These are phyloP conservation scores for Aquilaria yunnanensis DNA, from an alignment of 345 rosid genomes.

Conservation along the genomic window DNA sequence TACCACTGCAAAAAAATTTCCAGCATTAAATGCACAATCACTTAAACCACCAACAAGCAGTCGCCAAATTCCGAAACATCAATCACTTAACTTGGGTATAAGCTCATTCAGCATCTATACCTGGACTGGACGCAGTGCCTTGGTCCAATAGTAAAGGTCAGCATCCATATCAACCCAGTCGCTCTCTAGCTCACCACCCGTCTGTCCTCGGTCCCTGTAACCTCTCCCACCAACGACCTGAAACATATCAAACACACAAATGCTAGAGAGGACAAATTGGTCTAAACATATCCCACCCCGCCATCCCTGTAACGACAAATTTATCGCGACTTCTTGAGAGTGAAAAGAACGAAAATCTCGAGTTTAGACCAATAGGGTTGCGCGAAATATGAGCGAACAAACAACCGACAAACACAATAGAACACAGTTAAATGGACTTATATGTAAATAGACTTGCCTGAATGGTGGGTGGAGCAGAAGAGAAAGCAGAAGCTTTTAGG, in stretches of 20 bases:
- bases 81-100: background rate
- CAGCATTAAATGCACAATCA: background rate
- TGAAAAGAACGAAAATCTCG: background rate
- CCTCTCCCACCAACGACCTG: constrained; percentile 69
- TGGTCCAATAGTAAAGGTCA: constrained; percentile 72
- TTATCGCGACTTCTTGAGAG: too few relatives aligned
- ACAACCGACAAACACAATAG: background rate
- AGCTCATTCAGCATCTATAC: constrained; percentile 20
- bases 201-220: constrained; percentile 31
- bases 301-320: too few relatives aligned
- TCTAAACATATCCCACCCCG: too few relatives aligned
- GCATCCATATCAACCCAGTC: constrained; percentile 76
- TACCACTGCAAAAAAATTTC: constrained; percentile 57
- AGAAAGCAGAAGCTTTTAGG: constrained; percentile 15
- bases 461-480: constrained; percentile 42
- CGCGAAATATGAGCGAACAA: background rate
- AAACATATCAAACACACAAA: background rate
- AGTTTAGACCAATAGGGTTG: background rate
- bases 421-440: background rate
- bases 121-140: constrained; percentile 74
- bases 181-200: constrained; percentile 16
- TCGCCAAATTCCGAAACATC: background rate
- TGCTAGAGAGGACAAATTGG: too few relatives aligned
- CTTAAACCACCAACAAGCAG: background rate
- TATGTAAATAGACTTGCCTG: constrained; percentile 34